phyloP scores from a whole-genome alignment of 768 basidiomycete genomes.

The Rhizopogon vinicolor region DNA sequence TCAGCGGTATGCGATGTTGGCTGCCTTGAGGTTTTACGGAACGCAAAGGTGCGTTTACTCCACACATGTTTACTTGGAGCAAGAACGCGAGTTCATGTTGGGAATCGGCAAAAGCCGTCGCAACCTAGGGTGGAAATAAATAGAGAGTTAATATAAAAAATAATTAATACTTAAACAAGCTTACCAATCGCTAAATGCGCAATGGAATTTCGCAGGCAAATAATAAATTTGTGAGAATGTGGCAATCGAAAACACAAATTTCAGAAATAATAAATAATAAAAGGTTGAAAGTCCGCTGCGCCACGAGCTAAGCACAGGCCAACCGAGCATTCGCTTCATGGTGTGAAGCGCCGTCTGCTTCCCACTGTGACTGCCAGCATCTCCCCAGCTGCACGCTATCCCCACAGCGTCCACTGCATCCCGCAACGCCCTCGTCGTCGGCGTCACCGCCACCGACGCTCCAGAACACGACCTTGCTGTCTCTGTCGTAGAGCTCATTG shows the following conservation, averaged over 20 bases:
- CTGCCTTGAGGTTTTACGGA: background rate
- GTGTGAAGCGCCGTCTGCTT: slow-evolving; percentile 41
- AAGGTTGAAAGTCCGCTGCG: slow-evolving; percentile 26
- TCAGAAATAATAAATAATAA: slow-evolving; percentile 12
- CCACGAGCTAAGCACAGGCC: slow-evolving; percentile 3
- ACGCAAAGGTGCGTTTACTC: background rate
- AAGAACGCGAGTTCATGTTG: background rate
- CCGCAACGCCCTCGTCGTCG: slow-evolving; percentile 35
- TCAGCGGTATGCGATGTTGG: background rate
- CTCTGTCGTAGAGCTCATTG: slow-evolving; percentile 23
- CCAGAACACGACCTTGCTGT: slow-evolving; percentile 14
- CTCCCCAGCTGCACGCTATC: slow-evolving; percentile 25
- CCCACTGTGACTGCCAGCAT: slow-evolving; percentile 58
- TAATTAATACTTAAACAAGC: background rate
- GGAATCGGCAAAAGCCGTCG: background rate
- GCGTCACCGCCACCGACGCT: slow-evolving; percentile 20
- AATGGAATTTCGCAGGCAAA: background rate
- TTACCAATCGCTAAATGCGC: background rate
- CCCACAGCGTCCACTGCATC: slow-evolving; percentile 42
- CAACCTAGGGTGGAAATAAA: background rate
- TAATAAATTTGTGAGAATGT: slow-evolving; percentile 1
- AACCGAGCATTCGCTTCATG: slow-evolving; percentile 17
- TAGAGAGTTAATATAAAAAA: background rate
- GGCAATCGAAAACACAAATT: slow-evolving; percentile 9
- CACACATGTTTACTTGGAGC: background rate